Evolutionary conservation across 768 basidiomycete genomes (phyloP), one percentile per base, ranked within the genome.

Genomic region (Termitomyces sp.): DNA sequence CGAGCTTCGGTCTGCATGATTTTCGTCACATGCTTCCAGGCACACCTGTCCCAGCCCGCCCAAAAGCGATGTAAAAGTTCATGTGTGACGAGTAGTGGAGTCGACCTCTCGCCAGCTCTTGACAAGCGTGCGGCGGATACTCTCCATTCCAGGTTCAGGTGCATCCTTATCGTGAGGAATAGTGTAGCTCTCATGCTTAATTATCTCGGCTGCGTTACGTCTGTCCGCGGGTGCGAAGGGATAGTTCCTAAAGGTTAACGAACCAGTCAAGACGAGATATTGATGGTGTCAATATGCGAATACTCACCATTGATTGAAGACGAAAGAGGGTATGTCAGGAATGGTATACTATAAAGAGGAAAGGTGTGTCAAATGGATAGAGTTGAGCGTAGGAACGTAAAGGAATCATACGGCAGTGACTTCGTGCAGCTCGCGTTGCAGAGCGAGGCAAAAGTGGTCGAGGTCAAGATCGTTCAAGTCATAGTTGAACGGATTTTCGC

Each of bases 401-500:
- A 68, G 51, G 51, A 39, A 37, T 73, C 84, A 53, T 68, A 88
- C 85, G 60, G 83, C 81, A 12, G 87, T 88, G 67, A 91, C 84
- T 67, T 88, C 83, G 59, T 86, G 82, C 8, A 91, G 72, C 64
- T 90, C 88, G 34, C 83, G 75, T 62, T 85, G 82, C 61, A 91
- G 80, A 27, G 79, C 71, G 22, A 84, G 71, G 66, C 86, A 87
- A 78, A 88, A 89, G 56, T 74, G 69, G 68, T 90, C 88, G 31
- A 90, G 75, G 67, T 86, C 82, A 32, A 87, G 75, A 74, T 87
- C 85, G 63, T 87, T 87, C 63, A 79, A 65, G 61, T 86, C 85
- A 63, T 86, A 86, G 63, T 81, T 80, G 76, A 86, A 86, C 0
- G 85, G 84, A 63, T 86, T 85, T 68, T 86, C 84, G 62, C 83